Percentiles rank a stretch among this genome's conserved stretches.
phyloP scores from a whole-genome alignment of 495 filamentous ascomycete species.

The Xylaria flabelliformis region DNA sequence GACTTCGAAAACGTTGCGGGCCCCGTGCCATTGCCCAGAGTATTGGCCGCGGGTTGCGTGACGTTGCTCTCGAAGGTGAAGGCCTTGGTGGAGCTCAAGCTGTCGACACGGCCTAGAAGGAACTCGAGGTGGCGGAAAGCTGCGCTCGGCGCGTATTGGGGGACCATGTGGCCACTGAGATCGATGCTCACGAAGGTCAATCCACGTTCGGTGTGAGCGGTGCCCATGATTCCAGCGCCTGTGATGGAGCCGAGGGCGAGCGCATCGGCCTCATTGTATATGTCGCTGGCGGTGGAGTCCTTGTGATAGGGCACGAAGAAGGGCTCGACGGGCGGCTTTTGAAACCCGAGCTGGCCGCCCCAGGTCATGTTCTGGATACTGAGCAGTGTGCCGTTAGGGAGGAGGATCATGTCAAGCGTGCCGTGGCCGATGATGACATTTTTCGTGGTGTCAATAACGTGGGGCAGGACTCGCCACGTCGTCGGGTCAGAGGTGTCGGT shows the following conservation, averaged over 20 bases:
- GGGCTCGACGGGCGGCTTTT: conserved; percentile 58
- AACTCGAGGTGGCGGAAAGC: conserved; percentile 48
- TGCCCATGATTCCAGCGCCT: conserved; percentile 44
- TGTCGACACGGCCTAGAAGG: conserved; percentile 44
- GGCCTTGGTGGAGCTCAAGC: conserved; percentile 38
- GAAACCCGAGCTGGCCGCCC: conserved; percentile 76
- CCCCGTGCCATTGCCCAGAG: conserved; percentile 43
- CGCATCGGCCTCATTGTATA: conserved; percentile 35
- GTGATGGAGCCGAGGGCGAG: conserved; percentile 30
- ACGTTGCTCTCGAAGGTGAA: conserved; percentile 41
- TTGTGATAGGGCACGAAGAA: conserved; percentile 73
- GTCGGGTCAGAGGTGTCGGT: conserved; percentile 59
- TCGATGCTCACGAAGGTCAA: conserved; percentile 46
- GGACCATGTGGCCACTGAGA: conserved; percentile 45
- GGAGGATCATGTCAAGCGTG: conserved; percentile 63
- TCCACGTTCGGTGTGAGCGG: conserved; percentile 46
- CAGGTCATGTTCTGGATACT: conserved; percentile 89
- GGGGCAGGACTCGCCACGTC: conserved; percentile 63
- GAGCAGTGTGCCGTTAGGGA: conserved; percentile 72
- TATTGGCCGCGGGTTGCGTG: conserved; percentile 30
- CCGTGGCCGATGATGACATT: conserved; percentile 77
- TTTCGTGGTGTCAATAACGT: conserved; percentile 74
- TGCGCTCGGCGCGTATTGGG: conserved; percentile 44
- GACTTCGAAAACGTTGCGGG: conserved; percentile 25
- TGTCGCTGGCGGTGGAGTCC: conserved; percentile 31